Base-by-base conservation (phyloP, 1,139 yeast species). In the Debaryomyces coudertii region DNA sequence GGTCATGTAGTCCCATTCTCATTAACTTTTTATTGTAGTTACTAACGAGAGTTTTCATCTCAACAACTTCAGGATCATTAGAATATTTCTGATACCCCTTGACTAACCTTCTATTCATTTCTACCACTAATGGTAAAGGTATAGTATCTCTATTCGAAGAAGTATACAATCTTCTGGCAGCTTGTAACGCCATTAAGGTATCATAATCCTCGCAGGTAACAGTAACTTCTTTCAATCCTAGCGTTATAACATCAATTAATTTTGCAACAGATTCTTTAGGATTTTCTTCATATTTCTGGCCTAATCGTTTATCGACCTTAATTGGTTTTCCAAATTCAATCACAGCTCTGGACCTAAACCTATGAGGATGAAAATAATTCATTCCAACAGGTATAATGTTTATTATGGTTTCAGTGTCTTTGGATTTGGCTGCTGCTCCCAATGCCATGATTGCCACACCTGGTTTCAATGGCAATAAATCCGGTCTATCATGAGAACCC, bases 401-500 rank as follows among this genome's bases (percentile, higher is more conserved):
- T 18, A 75, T 73, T 23, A 57, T 54, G 44, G 65, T 61, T 36
- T 62, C 47, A 2, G 76, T 73, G 36, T 66, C 66, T 15, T 59
- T 54, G 8, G 66, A 60, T 50, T 66, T 60, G 3, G 73, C 69
- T n/a, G 63, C 64, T 2, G 76, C 71, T 2, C 80, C 80, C 25
- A 75, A 58, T 0, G 79, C 80, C 79, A 75, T 74, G 36, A 75
- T 71, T 0, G 80, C 79, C 15, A 75, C 79, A 1, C 80, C 81
- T 2, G 71, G 78, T 51, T 68, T 77, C 54, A 67, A 65, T 30
- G 79, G 79, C 23, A 75, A 62, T 52, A 68, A 53, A 56, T 69
- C 59, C 46, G 77, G 58, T 46, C 77, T 68, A 61, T 61, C 70
- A 66, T 73, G 71, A 47, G 75, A 66, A 6, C 77, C 73, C 37